Base-by-base conservation (phyloP, 2,329 filamentous ascomycete genomes). In the Zymoseptoria brevis region DNA sequence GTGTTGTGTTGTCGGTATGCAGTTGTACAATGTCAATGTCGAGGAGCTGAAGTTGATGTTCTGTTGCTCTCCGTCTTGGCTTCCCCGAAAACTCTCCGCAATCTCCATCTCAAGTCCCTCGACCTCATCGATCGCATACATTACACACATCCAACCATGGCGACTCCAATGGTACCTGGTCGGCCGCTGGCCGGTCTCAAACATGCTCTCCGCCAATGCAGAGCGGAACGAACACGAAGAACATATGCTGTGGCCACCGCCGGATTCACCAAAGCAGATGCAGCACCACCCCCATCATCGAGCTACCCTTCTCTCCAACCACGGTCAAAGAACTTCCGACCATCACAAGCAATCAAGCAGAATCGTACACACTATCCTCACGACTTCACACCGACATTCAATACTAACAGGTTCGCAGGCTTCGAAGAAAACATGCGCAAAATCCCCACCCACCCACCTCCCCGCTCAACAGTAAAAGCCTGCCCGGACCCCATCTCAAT, bases 111-210 rank as follows among this genome's bases (percentile, higher is more conserved):
- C 35, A 45, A 45, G 35, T n/a, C 35, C 16, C 35, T 29, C 26
- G 13, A 45, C 35, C 35, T 45, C 35, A 45, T 45, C 35, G 7
- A n/a, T 45, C 35, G 35, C 35, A 45, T 16, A 45, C 35, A 16
- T 16, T 4, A 45, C 22, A 24, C 2, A 0, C 3, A 4, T 4
- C 13, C 11, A 0, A n/a, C 22, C 51, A 90, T 89, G 80, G 80
- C 82, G 66, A 79, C 83, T 65, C 75, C 81, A 61, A 70, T 81
- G 70, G 76, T 83, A 58, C 75, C 79, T 53, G 72, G 79, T 75
- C 85, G 87, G 82, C 87, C 88, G 62, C 75, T 89, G 71, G 83
- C 84, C 79, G 87, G 84, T 75, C 83, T 89, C 72, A 89, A 88
- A 75, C 78, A 83, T 29, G 76, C 83, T 45, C 71, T 90, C 67